These are phyloP conservation scores for Beauveria scarabaeidicola DNA, from an alignment of 2,329 filamentous ascomycete species.

Conservation along the genomic window DNA sequence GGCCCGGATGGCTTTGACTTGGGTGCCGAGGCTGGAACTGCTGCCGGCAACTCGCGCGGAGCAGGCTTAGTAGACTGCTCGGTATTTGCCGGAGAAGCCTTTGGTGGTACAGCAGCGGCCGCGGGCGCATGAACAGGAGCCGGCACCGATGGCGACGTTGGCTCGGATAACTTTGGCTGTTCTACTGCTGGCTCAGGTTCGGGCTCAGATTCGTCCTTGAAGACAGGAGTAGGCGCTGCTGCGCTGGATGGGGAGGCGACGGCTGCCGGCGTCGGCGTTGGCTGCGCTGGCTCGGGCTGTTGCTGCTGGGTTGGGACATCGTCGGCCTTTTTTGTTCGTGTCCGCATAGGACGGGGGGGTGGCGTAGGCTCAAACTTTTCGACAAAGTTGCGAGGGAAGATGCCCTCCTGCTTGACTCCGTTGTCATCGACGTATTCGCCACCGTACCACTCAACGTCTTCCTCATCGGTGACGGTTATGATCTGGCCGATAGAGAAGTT, in stretches of 20 bases:
- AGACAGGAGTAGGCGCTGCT: conserved; percentile 22
- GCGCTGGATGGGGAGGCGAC: conserved; percentile 15
- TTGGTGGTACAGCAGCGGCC: conserved; percentile 18
- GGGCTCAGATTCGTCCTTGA: conserved; percentile 25
- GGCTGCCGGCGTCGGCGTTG: conserved; percentile 15
- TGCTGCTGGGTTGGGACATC: conserved; percentile 15
- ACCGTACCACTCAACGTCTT: conserved; percentile 89
- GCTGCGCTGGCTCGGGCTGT: conserved; percentile 22
- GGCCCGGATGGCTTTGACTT: conserved; percentile 44
- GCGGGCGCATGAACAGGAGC: conserved; percentile 19
- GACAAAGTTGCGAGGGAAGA: conserved; percentile 96
- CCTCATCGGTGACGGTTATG: conserved; percentile 86
- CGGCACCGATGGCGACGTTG: conserved; percentile 26
- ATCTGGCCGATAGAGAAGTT: conserved; percentile 78
- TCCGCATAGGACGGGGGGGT: conserved; percentile 73
- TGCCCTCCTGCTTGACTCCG: conserved; percentile 70
- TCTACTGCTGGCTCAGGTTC: conserved; percentile 15
- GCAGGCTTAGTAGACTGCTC: conserved; percentile 27
- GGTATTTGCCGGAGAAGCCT: conserved; percentile 22
- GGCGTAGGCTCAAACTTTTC: conserved; percentile 90
- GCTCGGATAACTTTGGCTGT: conserved; percentile 14
- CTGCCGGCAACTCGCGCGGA: conserved; percentile 26
- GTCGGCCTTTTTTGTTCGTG: conserved; percentile 53
- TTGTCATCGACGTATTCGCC: conserved; percentile 75
- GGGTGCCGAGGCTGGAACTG: conserved; percentile 29